These are phyloP conservation scores for Kodamaea laetipori DNA, from an alignment of 805 yeast species.

Conservation along the genomic window DNA sequence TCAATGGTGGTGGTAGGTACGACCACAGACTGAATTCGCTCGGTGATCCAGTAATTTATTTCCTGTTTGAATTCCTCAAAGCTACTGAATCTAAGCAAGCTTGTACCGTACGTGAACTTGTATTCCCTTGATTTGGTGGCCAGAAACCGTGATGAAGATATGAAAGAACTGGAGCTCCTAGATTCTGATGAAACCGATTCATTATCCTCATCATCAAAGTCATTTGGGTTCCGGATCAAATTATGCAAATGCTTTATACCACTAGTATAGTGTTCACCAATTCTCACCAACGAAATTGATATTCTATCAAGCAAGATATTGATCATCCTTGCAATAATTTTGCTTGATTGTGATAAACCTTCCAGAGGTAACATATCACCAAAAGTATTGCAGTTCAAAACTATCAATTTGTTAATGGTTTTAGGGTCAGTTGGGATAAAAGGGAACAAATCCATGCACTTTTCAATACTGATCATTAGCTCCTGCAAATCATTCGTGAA, in stretches of 20 bases:
- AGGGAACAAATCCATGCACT: constrained; percentile 29
- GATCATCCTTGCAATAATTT: constrained; percentile 5
- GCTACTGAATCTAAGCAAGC: constrained; percentile 20
- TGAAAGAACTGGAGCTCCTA: background rate
- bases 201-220: background rate
- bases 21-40: constrained; percentile 22
- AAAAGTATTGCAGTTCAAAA: constrained; percentile 15
- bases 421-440: constrained; percentile 21
- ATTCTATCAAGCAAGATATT: constrained; percentile 19
- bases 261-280: constrained; percentile 23
- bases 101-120: constrained; percentile 21
- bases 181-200: background rate
- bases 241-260: constrained; percentile 18
- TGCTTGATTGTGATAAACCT: background rate
- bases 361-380: constrained; percentile 6
- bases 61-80: constrained; percentile 21
- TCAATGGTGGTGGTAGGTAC: constrained; percentile 26
- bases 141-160: background rate
- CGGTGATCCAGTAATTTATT: constrained; percentile 15
- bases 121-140: background rate
- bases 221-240: constrained; percentile 16
- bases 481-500: constrained; percentile 25
- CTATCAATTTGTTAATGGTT: constrained; percentile 16
- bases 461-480: constrained; percentile 26
- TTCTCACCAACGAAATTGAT: constrained; percentile 27